These are phyloP conservation scores for Rhododendron simsii DNA, from an alignment of 148 eudicot genomes.

Conservation along the genomic window DNA sequence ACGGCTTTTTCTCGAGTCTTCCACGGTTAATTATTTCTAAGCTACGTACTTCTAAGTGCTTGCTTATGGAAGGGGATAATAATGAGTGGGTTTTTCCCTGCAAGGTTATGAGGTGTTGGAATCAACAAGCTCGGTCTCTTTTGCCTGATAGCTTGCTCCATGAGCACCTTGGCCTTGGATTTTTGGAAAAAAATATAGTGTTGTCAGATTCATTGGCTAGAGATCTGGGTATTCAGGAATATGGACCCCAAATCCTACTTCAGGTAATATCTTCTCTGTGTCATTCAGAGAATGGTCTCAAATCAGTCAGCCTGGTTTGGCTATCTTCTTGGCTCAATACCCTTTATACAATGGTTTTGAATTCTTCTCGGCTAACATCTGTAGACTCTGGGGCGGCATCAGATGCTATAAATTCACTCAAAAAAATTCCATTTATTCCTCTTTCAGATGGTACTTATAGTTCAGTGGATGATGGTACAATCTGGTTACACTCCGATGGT, in stretches of 20 bases:
- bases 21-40: conserved; percentile 83
- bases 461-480: conserved; percentile 61
- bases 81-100: conserved; percentile 87
- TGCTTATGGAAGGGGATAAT: conserved; percentile 65
- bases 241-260: conserved; percentile 70
- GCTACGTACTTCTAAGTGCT: conserved; percentile 74
- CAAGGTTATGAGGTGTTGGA: conserved; percentile 79
- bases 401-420: conserved; percentile 44
- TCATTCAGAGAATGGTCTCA: conserved; percentile 44
- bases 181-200: conserved; percentile 56
- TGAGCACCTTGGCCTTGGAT: conserved; percentile 76
- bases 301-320: conserved; percentile 68
- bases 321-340: conserved; percentile 64
- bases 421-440: conserved; percentile 73
- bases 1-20: conserved; percentile 82
- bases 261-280: conserved; percentile 63
- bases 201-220: conserved; percentile 74
- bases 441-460: conserved; percentile 75
- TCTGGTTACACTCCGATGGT: conserved; percentile 71
- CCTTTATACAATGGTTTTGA: conserved; percentile 43
- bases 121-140: conserved; percentile 54
- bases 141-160: conserved; percentile 58
- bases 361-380: conserved; percentile 31
- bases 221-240: conserved; percentile 75
- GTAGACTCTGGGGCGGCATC: conserved; percentile 31